Evolutionary conservation across 208 protist genomes (phyloP), one percentile per base, ranked within the genome.

Genomic region (Trypanosoma melophagium): DNA sequence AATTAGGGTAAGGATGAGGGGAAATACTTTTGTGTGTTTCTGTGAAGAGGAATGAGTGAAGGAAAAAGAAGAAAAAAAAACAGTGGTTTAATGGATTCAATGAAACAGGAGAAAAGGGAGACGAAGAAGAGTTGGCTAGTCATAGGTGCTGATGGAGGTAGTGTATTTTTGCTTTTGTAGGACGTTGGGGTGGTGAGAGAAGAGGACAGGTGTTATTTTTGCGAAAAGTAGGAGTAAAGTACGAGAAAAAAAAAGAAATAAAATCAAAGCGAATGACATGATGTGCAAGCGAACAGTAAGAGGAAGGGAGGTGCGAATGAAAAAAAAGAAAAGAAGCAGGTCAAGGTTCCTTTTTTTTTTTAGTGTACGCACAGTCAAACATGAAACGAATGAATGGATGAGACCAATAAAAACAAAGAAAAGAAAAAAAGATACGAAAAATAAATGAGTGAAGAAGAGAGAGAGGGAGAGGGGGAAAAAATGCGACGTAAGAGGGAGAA

Each of bases 251-350:
- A 47, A 47, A 47, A 47, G 10, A 47, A 47, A 47, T 1, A 17
- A 47, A 47, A 47, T 47, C 42, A 47, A n/a, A 47, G 10, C 16
- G 10, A 47, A 55, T 12, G 24, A 24, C 22, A 31, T 35, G 9
- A 55, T 1, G 12, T 21, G 24, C 9, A 17, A 55, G n/a, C n/a
- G 24, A 35, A 55, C 24, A 31, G 8, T 35, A 31, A 35, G 12
- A 13, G 24, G 10, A 10, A 59, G 63, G 40, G 42, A 31, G 16
- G 17, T 14, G 25, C 35, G 59, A 47, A 66, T 21, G 19, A 59
- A 50, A 45, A 51, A 60, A 68, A 49, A 56, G 50, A 67, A 50
- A 56, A 58, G 19, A 25, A 49, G 49, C 38, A 47, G 19, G 49
- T n/a, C 17, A 50, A 21, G 61, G 16, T 47, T 47, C 10, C 10